Base-by-base conservation (phyloP, 352 stramenopile species). In the Aphanomyces euteiches region DNA sequence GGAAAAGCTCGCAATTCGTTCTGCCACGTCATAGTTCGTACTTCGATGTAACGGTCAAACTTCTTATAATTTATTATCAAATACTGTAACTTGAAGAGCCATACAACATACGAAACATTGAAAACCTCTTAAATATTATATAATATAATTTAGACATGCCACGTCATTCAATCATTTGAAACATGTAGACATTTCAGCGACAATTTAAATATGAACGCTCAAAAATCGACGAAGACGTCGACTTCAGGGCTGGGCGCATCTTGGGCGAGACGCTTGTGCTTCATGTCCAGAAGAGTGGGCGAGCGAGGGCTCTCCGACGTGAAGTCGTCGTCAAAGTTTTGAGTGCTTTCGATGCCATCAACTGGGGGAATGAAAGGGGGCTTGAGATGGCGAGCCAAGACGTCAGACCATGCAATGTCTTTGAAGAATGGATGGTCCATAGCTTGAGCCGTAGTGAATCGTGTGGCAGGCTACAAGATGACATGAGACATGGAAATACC, bases 241-340 rank as follows among this genome's bases (percentile, higher is more conserved):
- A 39, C 54, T 13, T 13, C 50, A 17, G 50, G 15, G 50, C 36
- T 2, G 28, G n/a, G 60, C 21, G 28, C 41, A 43, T 17, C 15
- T n/a, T 5, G 43, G 19, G 7, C 43, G 54, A 59, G n/a, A 28
- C 43, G 50, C 41, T 64, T 60, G n/a, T 61, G 37, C 40, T 54
- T 41, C 37, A 63, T 64, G 10, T 61, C 54, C 64, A 54, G 48
- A 4, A 61, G 28, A 28, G 47, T 63, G 12, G 64, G 64, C 36
- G 43, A 61, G 3, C 64, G 64, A 28, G 64, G 64, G 54, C 64
- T 70, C 38, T 84, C 80, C 41, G 65, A 83, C 43, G 86, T 94
- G 70, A 92, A 94, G 64, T 86, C 86, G 73, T 92, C 84, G 81
- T 94, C 86, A 73, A 94, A 94, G 74, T 94, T 92, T 40, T 84